Base-by-base conservation (phyloP, 805 yeast genomes). In the Hanseniaspora guilliermondii region DNA sequence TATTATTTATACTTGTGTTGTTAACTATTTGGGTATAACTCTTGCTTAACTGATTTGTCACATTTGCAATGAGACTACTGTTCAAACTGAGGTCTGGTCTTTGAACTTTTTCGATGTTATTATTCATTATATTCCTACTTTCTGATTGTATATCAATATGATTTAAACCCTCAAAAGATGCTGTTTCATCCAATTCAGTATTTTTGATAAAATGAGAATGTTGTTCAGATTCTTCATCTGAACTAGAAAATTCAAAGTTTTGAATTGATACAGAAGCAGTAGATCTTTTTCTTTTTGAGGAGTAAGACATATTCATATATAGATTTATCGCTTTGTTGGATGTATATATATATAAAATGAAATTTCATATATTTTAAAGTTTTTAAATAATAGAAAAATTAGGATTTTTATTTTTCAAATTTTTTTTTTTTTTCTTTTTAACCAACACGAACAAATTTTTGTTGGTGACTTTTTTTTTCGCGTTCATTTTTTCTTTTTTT, bases 211-310 rank as follows among this genome's bases (percentile, higher is more conserved):
- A 41, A 16, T 41, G 45, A n/a, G 27, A 22, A 16, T 25, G 16
- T 47, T 49, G 32, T 6, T 27, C 21, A 24, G 12, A n/a, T 9
- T 47, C 53, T 12, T 39, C 53, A 6, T 49, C 53, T 11, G 53
- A 49, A n/a, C 46, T 39, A 12, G 53, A 49, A 12, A 49, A 49
- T 21, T 49, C 46, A 49, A 49, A 49, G 4, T 27, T 19, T 24
- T 36, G 39, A 3, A 12, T 16, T 6, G 38, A 7, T 3, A 17
- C 33, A 2, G 46, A 4, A 11, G 21, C 17, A 12, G 9, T 17
- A 4, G 41, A 14, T 39, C 25, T 30, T n/a, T 49, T 49, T 32
- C 33, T 27, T 12, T 40, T 39, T 3, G 19, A 21, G 2, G 53
- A 39, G n/a, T 39, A 24, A 9, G 52, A 47, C 52, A 47, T 46